Base-by-base conservation (phyloP, 1,284 basidiomycete species). In the Tilletia caries region DNA sequence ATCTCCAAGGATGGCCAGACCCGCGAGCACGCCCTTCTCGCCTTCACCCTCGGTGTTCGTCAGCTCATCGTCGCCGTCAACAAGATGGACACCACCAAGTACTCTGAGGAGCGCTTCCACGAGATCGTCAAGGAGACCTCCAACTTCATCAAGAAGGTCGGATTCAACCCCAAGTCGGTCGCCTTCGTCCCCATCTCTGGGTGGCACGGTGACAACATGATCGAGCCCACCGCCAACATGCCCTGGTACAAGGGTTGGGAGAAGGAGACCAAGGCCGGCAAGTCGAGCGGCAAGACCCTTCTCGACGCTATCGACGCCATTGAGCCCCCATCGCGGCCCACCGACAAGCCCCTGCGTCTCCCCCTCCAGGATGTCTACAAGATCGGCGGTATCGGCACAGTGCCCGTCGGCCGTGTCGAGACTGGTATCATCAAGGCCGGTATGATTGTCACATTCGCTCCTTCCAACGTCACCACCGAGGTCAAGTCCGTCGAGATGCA, bases 301-400 rank as follows among this genome's bases (percentile, higher is more conserved):
- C 92, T 99, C 80, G 96, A 99, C 85, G 95, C 95, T 86, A 98
- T 99, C 82, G 95, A 99, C 85, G 93, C 95, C 86, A 98, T 98
- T 84, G 96, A 98, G 85, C 94, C 96, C 85, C 95, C 95, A 74
- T 86, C 88, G 78, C 93, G 95, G 86, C 96, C 96, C 79, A 92
- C 92, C 85, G 95, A 99, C 89, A 97, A 96, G 89, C 95, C 95
- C 82, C 95, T 99, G 87, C 95, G 95, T 88, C 95, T 99, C 78
- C 95, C 95, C 83, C 94, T 99, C 86, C 95, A 98, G 90, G 95
- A 99, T 89, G 95, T 99, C 83, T 98, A 99, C 93, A 99, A 99
- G 90, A 99, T 99, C 84, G 95, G 95, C 88, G 95, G 95, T 95
- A 99, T 99, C 84, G 95, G 95, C 81, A 99, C 95, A 83, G 96